phyloP scores from a whole-genome alignment of 2,329 filamentous ascomycete species.

The Microascus cirrosus region DNA sequence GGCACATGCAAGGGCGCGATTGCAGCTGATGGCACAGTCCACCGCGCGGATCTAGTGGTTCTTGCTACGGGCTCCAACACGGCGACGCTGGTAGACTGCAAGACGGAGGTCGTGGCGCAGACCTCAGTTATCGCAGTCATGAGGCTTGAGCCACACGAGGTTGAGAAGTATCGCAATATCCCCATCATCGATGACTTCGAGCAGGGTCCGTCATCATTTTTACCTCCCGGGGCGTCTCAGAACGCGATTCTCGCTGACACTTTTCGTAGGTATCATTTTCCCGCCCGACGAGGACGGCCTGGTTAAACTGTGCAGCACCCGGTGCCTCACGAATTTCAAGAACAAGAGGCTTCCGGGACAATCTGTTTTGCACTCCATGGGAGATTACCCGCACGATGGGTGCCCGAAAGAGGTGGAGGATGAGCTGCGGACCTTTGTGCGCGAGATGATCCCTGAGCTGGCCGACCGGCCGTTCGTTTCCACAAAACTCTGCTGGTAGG shows the following conservation, averaged over 20 bases:
- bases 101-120: constrained; percentile 49
- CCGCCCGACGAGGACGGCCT: constrained; percentile 35
- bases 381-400: constrained; percentile 15
- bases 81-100: constrained; percentile 48
- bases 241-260: background rate
- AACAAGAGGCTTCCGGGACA: constrained; percentile 7
- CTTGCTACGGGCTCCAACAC: constrained; percentile 60
- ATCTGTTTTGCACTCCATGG: background rate
- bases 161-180: constrained; percentile 33
- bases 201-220: constrained; percentile 5
- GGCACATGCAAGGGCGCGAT: constrained; percentile 30
- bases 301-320: constrained; percentile 43
- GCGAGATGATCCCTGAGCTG: constrained; percentile 32
- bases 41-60: constrained; percentile 48
- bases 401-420: constrained; percentile 38
- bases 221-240: background rate
- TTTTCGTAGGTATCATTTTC: constrained; percentile 32
- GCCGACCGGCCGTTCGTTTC: constrained; percentile 33
- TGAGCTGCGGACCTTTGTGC: constrained; percentile 38
- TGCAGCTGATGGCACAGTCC: constrained; percentile 29
- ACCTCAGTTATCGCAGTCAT: constrained; percentile 56
- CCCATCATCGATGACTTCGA: constrained; percentile 19
- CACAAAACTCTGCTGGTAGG: constrained; percentile 44
- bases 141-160: constrained; percentile 45
- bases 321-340: constrained; percentile 36